A percentile compares a stretch with the other conserved stretches of the same genome.
phyloP scores from a whole-genome alignment of 2,329 filamentous ascomycete genomes.

The Botrytis fabae region DNA sequence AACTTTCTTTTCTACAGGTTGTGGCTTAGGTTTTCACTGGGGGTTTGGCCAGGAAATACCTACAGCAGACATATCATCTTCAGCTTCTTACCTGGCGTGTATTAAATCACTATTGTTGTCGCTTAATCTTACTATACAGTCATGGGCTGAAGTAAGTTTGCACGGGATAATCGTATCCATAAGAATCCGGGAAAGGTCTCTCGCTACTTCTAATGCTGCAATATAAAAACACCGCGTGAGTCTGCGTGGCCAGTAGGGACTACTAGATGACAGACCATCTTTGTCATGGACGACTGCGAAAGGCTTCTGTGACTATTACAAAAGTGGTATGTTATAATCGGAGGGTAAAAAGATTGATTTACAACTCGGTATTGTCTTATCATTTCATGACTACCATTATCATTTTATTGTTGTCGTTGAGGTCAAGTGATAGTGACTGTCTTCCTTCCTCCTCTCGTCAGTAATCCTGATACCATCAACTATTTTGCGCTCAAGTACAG shows the following conservation, averaged over 20 bases:
- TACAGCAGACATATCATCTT: fast-evolving
- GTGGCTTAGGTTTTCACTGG: too few species aligned
- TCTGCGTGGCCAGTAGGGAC: neutral
- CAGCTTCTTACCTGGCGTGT: too few species aligned
- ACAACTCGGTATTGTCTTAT: neutral
- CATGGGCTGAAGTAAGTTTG: neutral
- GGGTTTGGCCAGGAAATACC: too few species aligned
- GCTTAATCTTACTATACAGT: neutral
- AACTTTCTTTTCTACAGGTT: neutral
- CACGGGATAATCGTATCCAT: neutral
- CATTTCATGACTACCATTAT: neutral
- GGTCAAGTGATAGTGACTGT: neutral
- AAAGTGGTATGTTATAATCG: too few species aligned
- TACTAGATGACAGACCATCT: neutral
- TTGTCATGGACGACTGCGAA: too few species aligned
- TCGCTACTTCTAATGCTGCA: neutral
- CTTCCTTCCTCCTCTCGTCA: too few species aligned
- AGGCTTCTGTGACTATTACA: too few species aligned
- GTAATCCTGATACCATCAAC: too few species aligned
- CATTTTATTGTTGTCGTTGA: neutral
- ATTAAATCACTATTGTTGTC: neutral
- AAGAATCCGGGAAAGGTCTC: neutral
- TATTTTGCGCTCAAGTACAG: neutral
- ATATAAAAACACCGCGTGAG: neutral
- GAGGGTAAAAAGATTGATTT: too few species aligned